Evolutionary conservation across 139 green algal species (phyloP).

Genomic region (Astrephomene gubernaculifera): DNA sequence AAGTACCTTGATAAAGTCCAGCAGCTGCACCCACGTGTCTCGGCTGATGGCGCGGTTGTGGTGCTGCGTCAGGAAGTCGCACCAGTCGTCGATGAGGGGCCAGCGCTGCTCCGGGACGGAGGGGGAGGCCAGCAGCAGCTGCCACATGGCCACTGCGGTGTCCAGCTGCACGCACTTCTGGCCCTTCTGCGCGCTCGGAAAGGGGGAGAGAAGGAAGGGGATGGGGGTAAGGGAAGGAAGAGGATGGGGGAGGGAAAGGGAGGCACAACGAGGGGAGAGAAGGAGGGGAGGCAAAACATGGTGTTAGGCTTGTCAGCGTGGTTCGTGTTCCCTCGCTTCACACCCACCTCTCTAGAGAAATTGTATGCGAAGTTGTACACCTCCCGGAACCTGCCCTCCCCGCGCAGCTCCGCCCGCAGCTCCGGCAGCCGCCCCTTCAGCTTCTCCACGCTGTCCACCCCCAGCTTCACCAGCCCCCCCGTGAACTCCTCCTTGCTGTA

Average conservation of each 20-base stretch:
- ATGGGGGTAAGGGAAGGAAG: not conserved
- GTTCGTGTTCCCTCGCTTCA: not conserved
- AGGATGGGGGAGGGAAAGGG: not conserved
- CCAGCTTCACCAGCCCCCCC: slow-evolving; percentile 70
- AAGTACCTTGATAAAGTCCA: slow-evolving; percentile 84
- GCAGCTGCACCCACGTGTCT: slow-evolving; percentile 88
- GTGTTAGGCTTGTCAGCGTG: too few species aligned
- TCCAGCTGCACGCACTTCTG: slow-evolving; percentile 95
- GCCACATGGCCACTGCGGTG: slow-evolving; percentile 94
- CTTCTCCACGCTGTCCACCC: slow-evolving; percentile 74
- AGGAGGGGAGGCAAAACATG: too few species aligned
- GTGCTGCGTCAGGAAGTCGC: slow-evolving; percentile 84
- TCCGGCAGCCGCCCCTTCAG: slow-evolving; percentile 77
- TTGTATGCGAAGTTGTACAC: slow-evolving; percentile 89
- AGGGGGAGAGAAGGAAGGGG: too few species aligned
- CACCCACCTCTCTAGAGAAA: slow-evolving; percentile 74
- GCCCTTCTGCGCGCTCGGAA: slow-evolving; percentile 77
- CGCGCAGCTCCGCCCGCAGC: slow-evolving; percentile 75
- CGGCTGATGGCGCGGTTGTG: slow-evolving; percentile 83
- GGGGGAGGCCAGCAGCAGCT: slow-evolving; percentile 90
- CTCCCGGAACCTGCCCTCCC: slow-evolving; percentile 69
- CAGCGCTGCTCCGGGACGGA: slow-evolving; percentile 55
- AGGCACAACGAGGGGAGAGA: not conserved
- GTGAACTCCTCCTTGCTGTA: slow-evolving; percentile 86
- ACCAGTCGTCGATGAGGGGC: slow-evolving; percentile 84